Evolutionary conservation across 768 basidiomycete species (phyloP), one percentile per base, ranked within the genome.

Genomic region (Cyclocybe cylindracea): DNA sequence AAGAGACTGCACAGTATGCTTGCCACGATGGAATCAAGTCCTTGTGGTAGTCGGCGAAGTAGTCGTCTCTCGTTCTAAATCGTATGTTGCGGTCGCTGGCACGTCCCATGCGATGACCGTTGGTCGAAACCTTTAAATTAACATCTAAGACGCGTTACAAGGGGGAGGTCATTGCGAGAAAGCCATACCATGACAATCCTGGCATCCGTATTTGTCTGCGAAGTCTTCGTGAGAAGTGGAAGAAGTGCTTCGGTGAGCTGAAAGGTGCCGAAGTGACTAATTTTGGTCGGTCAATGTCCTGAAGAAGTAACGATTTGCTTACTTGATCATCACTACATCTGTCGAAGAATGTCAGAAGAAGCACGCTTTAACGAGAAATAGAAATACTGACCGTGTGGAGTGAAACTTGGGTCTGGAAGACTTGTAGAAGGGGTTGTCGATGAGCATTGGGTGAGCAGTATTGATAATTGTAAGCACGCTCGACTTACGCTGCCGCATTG

Each of bases 51-150:
- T 68, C 64, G 1, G 51, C 50, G 34, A 68, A 71, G 39, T 70
- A 66, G 14, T 71, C 68, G 3, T 64, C 62, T 8, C 68, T 39
- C 4, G 53, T 60, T 14, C 46, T 56, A 47, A 72, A 71, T 32
- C 57, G 62, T 14, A 69, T 64, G 29, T 61, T 55, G 5, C 59
- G 51, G 31, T 53, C 49, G 16, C 63, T 59, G 29, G 65, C 56
- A 3, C 55, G 47, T 11, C 35, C 35, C 10, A 54, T 42, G n/a
- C 33, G 39, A 37, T 72, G 68, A 1, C 59, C 61, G 3, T 56
- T 36, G 1, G 65, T 63, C 11, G 58, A 50, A 14, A 69, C 54
- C 67, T 69, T 44, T 10, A 34, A 44, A 8, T 29, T 7, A 18
- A 18, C 29, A 24, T 1, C 33, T 34, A 31, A 11, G 9, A 18